Base-by-base conservation (phyloP, 805 yeast species). In the Zygosaccharomyces gambellarensis region DNA sequence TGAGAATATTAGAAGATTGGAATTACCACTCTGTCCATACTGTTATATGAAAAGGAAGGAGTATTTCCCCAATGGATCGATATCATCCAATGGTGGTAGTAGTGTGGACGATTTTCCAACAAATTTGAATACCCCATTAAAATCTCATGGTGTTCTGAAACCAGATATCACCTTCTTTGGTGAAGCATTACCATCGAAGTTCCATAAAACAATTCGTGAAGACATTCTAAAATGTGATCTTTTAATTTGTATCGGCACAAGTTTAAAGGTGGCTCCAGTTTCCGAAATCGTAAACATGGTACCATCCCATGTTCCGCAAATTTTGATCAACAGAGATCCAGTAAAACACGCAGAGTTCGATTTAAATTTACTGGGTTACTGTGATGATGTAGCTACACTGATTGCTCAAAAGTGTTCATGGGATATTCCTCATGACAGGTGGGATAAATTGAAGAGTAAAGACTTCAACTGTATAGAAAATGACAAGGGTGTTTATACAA, bases 101-200 rank as follows among this genome's bases (percentile, higher is more conserved):
- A 43, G 43, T 34, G 42, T 49, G n/a, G 43, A 36, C 3, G 38
- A 45, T 23, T 7, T 30, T 5, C 3, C 45, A 4, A n/a, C 38
- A n/a, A 43, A 38, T 22, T 36, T 32, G 10, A 39, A 47, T 27
- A 39, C 51, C 19, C 57, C 51, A 11, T 67, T 73, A 22, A 77
- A 79, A 57, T 77, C 85, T 7, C 80, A 68, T 62, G 97, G 96
- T 12, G 92, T 89, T 2, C 76, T 87, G 78, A 90, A 90, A 64
- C 97, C 97, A 0, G 95, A 90, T 63, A 90, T 90, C 52, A 89
- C 96, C 0, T 90, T 90, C 62, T 90, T 90, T 58, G 96, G 96
- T 12, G 97, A 90, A 65, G 80, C 82, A 12, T 71, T 90, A 50
- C 96, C 97, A 1, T 72, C 73, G 11, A 67, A 74, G 43, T 90